Evolutionary conservation across 2,329 filamentous ascomycete species (phyloP), one percentile per base, ranked within the genome.

Genomic region (Colletotrichum gloeosporioides): DNA sequence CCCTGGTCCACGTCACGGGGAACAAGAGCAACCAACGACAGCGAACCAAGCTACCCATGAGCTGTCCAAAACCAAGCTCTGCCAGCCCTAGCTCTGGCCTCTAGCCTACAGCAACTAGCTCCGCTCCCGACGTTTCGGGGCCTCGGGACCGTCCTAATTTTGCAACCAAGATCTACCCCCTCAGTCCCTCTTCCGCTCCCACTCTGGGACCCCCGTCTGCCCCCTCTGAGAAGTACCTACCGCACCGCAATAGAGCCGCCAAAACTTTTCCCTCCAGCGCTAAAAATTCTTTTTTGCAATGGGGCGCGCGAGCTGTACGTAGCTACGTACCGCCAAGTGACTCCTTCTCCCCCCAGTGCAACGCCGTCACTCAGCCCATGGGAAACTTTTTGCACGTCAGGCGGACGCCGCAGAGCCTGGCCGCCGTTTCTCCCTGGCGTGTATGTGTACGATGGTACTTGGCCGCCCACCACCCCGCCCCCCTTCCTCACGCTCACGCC

Each of bases 341-440:
- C 53, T 70, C 49, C 32, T 31, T 61, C 44, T 49, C 10, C 44
- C 39, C 44, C 65, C 59, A 74, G 74, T 69, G 70, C 74, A 76
- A 74, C 70, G 70, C 70, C 74, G 74, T 73, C 70, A 74, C 65
- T 61, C 49, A 73, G 70, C 57, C 29, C 59, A 61, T 74, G 32
- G 74, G 55, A 71, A 64, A 67, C 39, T 71, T 69, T 76, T 69
- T 73, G 70, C 74, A 65, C 36, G 74, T 76, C 74, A 76, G 64
- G 65, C 73, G 74, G 65, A 74, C 70, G 69, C 34, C 59, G 74
- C 74, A 32, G 27, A 68, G 55, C 44, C 69, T 34, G 69, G 71
- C 61, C 34, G 49, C 49, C 59, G 32, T 22, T 27, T 27, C 57
- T 49, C 59, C 22, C 34, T 59, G 55, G 22, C 55, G 22, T 59